Evolutionary conservation across 192 early-diverging fungal genomes (phyloP), one percentile per base, ranked within the genome.

Genomic region (Backusella macrospora): DNA sequence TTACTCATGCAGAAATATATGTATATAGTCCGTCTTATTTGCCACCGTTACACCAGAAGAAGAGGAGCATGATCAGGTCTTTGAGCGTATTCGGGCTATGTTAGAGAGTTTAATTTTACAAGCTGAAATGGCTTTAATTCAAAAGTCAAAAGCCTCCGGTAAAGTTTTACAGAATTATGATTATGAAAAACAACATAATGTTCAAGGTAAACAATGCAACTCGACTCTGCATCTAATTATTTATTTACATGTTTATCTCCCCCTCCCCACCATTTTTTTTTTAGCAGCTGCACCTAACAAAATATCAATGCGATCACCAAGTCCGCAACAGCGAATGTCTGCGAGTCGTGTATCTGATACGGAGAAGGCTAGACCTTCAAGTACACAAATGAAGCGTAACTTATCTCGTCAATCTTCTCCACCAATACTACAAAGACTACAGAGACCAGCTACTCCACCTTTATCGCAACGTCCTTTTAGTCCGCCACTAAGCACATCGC

Each of bases 121-220:
- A 29, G 71, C 71, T n/a, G 55, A 72, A 37, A 34, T 44, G 12
- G 71, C 71, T 5, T 45, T 72, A 43, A 23, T 29, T 34, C 59
- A 72, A 26, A 62, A 72, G 46, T 40, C 39, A 39, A 72, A 59
- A 6, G 37, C 59, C 18, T 37, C 71, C 6, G 71, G 71, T 64
- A 59, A 44, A 45, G 71, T 72, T 7, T 63, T 72, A 44, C 52
- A 59, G 26, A 42, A 64, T 29, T 62, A 72, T 64, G n/a, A 64
- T 12, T 42, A 72, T 62, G 71, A 72, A 34, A 62, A 46, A 62
- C 18, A 49, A 18, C 16, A 34, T 29, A 18, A 72, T 34, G 59
- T 62, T 46, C 21, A 72, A 37, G 71, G 34, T 37, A 63, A 29
- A 39, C 4, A 34, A 45, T 14, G 23, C 45, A 69, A 29, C 21